Evolutionary conservation across 768 basidiomycete genomes (phyloP), one percentile per base, ranked within the genome.

Genomic region (Lactarius deliciosus): DNA sequence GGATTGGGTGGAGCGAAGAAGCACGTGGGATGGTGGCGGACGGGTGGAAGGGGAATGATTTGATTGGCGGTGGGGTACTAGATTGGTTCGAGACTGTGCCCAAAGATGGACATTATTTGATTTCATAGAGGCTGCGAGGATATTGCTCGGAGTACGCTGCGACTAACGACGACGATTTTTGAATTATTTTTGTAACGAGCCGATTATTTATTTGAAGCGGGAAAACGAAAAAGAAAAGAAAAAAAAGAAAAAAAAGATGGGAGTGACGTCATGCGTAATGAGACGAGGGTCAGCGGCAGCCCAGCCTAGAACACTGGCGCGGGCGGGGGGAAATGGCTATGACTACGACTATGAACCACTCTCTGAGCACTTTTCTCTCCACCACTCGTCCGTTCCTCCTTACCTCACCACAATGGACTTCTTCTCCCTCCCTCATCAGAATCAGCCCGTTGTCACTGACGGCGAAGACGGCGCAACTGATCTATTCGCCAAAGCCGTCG

Each of bases 401-500:
- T 20, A 25, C 50, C 40, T 58, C 57, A 30, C 41, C 57, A 30
- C 41, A 36, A 71, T 71, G 70, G 70, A 71, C 59, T 71, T 71
- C 70, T 71, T 71, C 55, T 66, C 70, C 61, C 68, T 70, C 20
- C 58, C 63, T 5, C 70, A 69, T 53, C 58, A 60, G 56, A 60
- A 36, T 6, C 69, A 70, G 1, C 55, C 63, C 1, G 30, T 36
- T 20, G 30, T 60, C 28, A 61, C 65, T 7, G 70, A 70, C 18
- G 68, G 56, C 34, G 63, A 71, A 28, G 67, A 69, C 34, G 76
- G 76, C 65, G 64, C 74, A 28, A 75, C 78, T 67, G 77, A 79
- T 72, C 71, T 77, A 45, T 87, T 88, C 72, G 85, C 86, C 5
- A 78, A 81, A 60, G 86, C 86, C 47, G 82, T 88, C 68, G 77